Percentiles rank a stretch among this genome's conserved stretches.
These are phyloP conservation scores for Passalora sequoiae DNA, from an alignment of 2,329 filamentous ascomycete species.

Conservation along the genomic window DNA sequence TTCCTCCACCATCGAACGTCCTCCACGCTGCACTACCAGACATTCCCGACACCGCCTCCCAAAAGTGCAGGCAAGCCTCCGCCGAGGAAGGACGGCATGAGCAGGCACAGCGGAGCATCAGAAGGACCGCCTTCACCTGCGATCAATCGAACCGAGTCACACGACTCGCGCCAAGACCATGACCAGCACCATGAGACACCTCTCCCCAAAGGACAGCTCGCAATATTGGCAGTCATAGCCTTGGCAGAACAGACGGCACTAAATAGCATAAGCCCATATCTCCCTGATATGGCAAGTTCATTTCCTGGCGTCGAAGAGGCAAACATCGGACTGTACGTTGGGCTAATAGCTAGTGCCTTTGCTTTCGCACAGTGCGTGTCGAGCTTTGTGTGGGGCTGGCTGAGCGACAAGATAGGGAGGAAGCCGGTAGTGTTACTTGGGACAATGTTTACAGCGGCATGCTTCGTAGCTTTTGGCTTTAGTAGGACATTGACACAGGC, in stretches of 20 bases:
- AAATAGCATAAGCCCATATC: constrained; percentile 92
- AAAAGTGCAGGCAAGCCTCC: constrained; percentile 56
- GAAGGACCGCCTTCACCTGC: constrained; percentile 12
- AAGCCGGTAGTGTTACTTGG: constrained; percentile 80
- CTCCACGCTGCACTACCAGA: constrained; percentile 67
- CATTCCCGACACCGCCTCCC: constrained; percentile 71
- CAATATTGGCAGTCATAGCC: constrained; percentile 79
- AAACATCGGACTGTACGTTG: constrained; percentile 80
- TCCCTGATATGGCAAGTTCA: constrained; percentile 82
- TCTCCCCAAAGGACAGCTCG: constrained; percentile 75
- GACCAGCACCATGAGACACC: constrained; percentile 56
- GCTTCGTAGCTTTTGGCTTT: constrained; percentile 83
- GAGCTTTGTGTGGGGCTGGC: constrained; percentile 85
- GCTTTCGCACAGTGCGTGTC: constrained; percentile 87
- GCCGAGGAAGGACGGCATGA: constrained; percentile 23
- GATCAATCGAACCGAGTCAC: constrained; percentile 12
- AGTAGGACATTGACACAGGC: constrained; percentile 79
- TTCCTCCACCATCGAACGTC: constrained; percentile 41
- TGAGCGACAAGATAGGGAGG: constrained; percentile 72
- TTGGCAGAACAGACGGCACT: constrained; percentile 92
- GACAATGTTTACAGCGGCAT: constrained; percentile 73
- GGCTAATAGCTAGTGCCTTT: constrained; percentile 83
- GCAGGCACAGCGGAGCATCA: constrained; percentile 15
- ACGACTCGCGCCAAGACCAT: constrained; percentile 32
- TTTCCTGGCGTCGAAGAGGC: constrained; percentile 72